Percentiles rank a stretch among this genome's conserved stretches.
These are phyloP conservation scores for Russula griseocarnosa DNA, from an alignment of 768 basidiomycete genomes.

Conservation along the genomic window DNA sequence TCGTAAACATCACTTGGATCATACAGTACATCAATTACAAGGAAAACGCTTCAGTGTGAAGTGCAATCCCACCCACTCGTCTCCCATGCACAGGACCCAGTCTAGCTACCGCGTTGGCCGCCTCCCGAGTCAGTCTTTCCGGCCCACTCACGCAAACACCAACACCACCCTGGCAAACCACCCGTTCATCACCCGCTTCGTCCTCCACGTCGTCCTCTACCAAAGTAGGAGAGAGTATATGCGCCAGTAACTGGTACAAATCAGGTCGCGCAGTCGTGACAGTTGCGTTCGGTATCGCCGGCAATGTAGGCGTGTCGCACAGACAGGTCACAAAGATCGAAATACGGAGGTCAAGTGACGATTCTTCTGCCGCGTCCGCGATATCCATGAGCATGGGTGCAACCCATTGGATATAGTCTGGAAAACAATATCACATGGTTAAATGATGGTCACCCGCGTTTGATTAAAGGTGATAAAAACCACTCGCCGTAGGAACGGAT, in stretches of 20 bases:
- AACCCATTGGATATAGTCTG: slow-evolving; percentile 51
- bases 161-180: slow-evolving; percentile 53
- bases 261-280: slow-evolving; percentile 49
- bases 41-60: slow-evolving; percentile 66
- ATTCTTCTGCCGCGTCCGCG: slow-evolving; percentile 38
- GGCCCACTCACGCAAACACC: slow-evolving; percentile 83
- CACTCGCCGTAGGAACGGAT: slow-evolving; percentile 64
- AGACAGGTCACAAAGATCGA: slow-evolving; percentile 74
- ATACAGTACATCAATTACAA: slow-evolving; percentile 30
- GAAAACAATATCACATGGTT: neutral
- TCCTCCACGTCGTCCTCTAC: slow-evolving; percentile 31
- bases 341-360: slow-evolving; percentile 62
- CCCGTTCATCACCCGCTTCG: slow-evolving; percentile 33
- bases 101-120: slow-evolving; percentile 72
- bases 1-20: too few species aligned
- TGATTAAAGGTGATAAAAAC: neutral
- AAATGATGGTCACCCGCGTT: neutral
- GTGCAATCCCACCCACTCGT: slow-evolving; percentile 46
- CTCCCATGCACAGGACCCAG: slow-evolving; percentile 42
- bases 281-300: slow-evolving; percentile 59
- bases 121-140: slow-evolving; percentile 61
- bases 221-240: slow-evolving; percentile 38
- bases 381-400: slow-evolving; percentile 47
- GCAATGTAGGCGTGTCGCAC: slow-evolving; percentile 64
- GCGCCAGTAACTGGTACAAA: slow-evolving; percentile 43